These are phyloP conservation scores for Allium sativum DNA, from an alignment of 106 monocot genomes.

Conservation along the genomic window DNA sequence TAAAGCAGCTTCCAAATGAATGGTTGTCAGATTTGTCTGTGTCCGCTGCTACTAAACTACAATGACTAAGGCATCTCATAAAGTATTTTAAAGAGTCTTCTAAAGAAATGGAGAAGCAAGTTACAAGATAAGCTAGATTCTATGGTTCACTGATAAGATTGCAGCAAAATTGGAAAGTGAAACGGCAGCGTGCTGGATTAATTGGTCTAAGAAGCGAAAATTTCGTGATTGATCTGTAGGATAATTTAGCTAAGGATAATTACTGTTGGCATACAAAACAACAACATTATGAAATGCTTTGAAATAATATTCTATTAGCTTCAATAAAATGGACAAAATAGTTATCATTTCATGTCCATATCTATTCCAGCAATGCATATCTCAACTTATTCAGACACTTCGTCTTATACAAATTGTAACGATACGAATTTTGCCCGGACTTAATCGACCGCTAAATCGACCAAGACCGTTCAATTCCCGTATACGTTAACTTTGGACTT, in stretches of 20 bases:
- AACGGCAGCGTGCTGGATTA: slow-evolving; percentile 55
- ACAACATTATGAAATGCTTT: too few species aligned
- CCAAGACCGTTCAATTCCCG: too few species aligned
- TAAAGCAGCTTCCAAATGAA: slow-evolving; percentile 76
- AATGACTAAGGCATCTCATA: slow-evolving; percentile 77
- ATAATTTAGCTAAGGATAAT: slow-evolving; percentile 41
- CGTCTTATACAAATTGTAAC: too few species aligned
- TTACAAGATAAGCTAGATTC: slow-evolving; percentile 69
- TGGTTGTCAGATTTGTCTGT: slow-evolving; percentile 69
- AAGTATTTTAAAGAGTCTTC: slow-evolving; percentile 90
- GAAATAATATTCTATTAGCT: too few species aligned
- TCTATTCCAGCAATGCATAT: too few species aligned
- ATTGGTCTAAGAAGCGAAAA: slow-evolving; percentile 62
- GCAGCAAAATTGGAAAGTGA: slow-evolving; percentile 98
- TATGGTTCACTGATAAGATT: slow-evolving; percentile 86
- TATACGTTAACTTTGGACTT: too few species aligned
- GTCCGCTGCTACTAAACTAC: slow-evolving; percentile 84
- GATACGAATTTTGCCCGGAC: too few species aligned
- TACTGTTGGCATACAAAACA: too few species aligned
- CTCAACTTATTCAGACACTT: too few species aligned
- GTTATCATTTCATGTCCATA: too few species aligned
- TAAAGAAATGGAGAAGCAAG: slow-evolving; percentile 78
- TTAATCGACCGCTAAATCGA: too few species aligned
- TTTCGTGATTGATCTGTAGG: slow-evolving; percentile 76
- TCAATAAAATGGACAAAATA: too few species aligned